A percentile compares a stretch with the other conserved stretches of the same genome.
These are phyloP conservation scores for Aureobasidium sp. DNA, from an alignment of 2,329 filamentous ascomycete genomes.

Conservation along the genomic window DNA sequence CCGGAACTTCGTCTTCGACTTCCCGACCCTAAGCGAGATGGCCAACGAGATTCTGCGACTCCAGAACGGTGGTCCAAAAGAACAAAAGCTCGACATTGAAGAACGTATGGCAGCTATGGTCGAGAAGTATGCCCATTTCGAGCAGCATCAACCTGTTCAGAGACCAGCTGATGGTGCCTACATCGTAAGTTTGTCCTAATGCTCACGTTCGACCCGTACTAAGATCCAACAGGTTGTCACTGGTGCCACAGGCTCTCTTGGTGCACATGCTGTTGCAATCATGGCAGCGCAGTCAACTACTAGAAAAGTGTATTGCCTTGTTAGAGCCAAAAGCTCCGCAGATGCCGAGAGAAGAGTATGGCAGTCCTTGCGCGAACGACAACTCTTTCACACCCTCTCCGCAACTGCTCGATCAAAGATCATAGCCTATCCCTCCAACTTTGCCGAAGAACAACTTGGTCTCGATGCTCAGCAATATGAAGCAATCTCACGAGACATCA, in stretches of 20 bases:
- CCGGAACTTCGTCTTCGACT: constrained; percentile 54
- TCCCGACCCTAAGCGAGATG: constrained; percentile 44
- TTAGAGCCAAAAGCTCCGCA: constrained; percentile 36
- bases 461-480: constrained; percentile 26
- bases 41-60: constrained; percentile 39
- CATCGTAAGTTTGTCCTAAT: not conserved
- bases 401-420: constrained; percentile 28
- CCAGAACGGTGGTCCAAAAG: constrained; percentile 27
- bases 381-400: constrained; percentile 28
- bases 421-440: constrained; percentile 33
- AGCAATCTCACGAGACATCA: constrained; percentile 28
- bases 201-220: not conserved
- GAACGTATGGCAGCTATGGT: constrained; percentile 26
- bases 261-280: constrained; percentile 46
- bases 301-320: constrained; percentile 42
- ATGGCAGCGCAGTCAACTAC: constrained; percentile 22
- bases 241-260: constrained; percentile 57
- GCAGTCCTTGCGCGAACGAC: constrained; percentile 29
- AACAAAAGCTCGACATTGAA: constrained; percentile 15
- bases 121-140: constrained; percentile 29
- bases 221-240: constrained; percentile 41
- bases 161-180: not conserved
- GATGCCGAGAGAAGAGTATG: constrained; percentile 29
- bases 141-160: constrained; percentile 7
- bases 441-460: constrained; percentile 36